phyloP scores from a whole-genome alignment of 306 rosid species.

The Trifolium repens region DNA sequence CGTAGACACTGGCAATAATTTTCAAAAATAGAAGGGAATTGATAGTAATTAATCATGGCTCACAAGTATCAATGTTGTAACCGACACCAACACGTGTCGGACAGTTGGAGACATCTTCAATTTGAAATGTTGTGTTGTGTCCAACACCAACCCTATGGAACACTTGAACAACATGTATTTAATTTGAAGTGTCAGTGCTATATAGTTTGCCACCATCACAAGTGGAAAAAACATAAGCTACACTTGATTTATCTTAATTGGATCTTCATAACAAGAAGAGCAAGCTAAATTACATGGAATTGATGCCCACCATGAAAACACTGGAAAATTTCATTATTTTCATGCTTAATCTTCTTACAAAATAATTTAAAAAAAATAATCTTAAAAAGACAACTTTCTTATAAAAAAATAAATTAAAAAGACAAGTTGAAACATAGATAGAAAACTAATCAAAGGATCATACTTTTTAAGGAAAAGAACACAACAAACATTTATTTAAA shows the following conservation, averaged over 20 bases:
- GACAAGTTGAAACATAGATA: not conserved
- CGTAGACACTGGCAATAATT: not conserved
- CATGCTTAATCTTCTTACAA: slow-evolving; percentile 5
- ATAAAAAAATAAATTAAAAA: not conserved
- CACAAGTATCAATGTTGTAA: not conserved
- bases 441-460: not conserved
- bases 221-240: not conserved
- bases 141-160: not conserved
- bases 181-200: not conserved
- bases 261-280: not conserved
- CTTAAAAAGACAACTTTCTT: not conserved
- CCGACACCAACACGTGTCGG: not conserved
- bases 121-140: not conserved
- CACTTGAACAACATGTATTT: not conserved
- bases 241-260: not conserved
- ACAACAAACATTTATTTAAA: not conserved
- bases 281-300: not conserved
- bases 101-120: not conserved
- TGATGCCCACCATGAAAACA: not conserved
- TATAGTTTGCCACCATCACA: not conserved
- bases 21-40: too few relatives aligned
- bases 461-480: not conserved
- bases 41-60: not conserved
- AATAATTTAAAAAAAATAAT: not conserved
- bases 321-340: not conserved